Evolutionary conservation across 2,329 filamentous ascomycete genomes (phyloP), one percentile per base, ranked within the genome.

Genomic region (Monilinia fructigena): DNA sequence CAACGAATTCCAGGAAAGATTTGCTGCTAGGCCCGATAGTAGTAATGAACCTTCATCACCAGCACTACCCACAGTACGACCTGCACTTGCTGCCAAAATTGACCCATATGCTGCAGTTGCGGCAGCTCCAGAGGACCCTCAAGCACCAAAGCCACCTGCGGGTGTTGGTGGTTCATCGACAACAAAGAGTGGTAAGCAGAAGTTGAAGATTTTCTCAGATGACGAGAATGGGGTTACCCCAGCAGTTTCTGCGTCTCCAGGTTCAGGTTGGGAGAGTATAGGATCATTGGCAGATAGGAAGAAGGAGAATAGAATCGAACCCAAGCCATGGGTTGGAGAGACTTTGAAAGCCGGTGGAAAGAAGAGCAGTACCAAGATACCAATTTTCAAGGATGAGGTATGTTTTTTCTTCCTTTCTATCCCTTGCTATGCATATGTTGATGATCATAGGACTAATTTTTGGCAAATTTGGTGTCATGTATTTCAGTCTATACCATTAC

Each of bases 371-470:
- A 85, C 89, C 64, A 98, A 97, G 82, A 90, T 99, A 88, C 82
- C 89, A 75, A 86, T 99, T 55, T 99, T 97, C 82, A 94, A 91
- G 83, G 95, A 99, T 83, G 83, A 90, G 90, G 95, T 99, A 89
- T 89, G 92, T 84, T 77, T 66, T 73, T 70, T 67, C 73, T 70
- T 71, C 72, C 65, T 72, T 71, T 73, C 70, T 71, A 65, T 67
- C 69, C 71, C 74, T 74, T 74, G 71, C 74, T 72, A 76, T 76
- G 82, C 84, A 83, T 78, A 83, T 92, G 86, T 95, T 95, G 92
- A 95, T 93, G 83, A 88, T 85, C 83, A 86, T 86, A 97, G 93
- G 93, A 97, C 93, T 97, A 97, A 97, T 94, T 83, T 76, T 77
- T 86, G 80, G 77, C 77, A 75, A 80, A 79, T 79, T 76, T 83